phyloP scores from a whole-genome alignment of 139 green algal genomes.

The Chlamydomonas applanata region DNA sequence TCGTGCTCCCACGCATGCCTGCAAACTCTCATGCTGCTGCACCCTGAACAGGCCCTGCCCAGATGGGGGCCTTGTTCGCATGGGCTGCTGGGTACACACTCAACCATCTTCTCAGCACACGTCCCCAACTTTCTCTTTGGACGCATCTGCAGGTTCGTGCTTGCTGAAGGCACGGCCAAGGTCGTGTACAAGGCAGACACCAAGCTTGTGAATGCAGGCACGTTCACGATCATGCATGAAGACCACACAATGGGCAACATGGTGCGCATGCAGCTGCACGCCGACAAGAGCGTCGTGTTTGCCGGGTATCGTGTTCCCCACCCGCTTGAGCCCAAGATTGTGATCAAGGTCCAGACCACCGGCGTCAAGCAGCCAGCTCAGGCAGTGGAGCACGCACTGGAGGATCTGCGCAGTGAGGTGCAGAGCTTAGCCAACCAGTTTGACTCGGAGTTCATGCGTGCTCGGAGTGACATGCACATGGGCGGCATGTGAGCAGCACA shows the following conservation, averaged over 20 bases:
- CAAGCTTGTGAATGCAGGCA: slow-evolving; percentile 84
- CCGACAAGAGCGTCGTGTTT: slow-evolving; percentile 79
- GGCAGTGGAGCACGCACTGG: slow-evolving; percentile 49
- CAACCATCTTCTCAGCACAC: too few relatives aligned
- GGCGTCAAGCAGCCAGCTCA: slow-evolving; percentile 49
- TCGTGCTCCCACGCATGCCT: too few relatives aligned
- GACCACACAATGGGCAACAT: slow-evolving; percentile 96
- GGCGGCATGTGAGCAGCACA: too few relatives aligned
- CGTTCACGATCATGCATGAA: slow-evolving; percentile 83
- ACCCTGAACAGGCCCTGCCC: too few relatives aligned
- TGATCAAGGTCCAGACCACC: slow-evolving; percentile 81
- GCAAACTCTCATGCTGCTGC: too few relatives aligned
- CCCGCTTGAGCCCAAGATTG: slow-evolving; percentile 84
- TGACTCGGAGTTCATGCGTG: neutral
- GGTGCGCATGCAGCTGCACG: slow-evolving; percentile 76
- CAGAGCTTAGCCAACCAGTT: slow-evolving; percentile 38
- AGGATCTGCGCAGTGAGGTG: slow-evolving; percentile 50
- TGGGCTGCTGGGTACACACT: too few relatives aligned
- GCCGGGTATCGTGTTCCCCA: slow-evolving; percentile 94
- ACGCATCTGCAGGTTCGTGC: slow-evolving; percentile 67
- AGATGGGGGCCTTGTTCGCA: too few relatives aligned
- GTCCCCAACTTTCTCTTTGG: too few relatives aligned
- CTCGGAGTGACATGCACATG: neutral
- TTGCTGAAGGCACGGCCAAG: slow-evolving; percentile 82
- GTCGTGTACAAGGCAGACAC: slow-evolving; percentile 79